A percentile compares a stretch with the other conserved stretches of the same genome.
phyloP scores from a whole-genome alignment of 345 rosid species.

The Diplotaxis tenuifolia region DNA sequence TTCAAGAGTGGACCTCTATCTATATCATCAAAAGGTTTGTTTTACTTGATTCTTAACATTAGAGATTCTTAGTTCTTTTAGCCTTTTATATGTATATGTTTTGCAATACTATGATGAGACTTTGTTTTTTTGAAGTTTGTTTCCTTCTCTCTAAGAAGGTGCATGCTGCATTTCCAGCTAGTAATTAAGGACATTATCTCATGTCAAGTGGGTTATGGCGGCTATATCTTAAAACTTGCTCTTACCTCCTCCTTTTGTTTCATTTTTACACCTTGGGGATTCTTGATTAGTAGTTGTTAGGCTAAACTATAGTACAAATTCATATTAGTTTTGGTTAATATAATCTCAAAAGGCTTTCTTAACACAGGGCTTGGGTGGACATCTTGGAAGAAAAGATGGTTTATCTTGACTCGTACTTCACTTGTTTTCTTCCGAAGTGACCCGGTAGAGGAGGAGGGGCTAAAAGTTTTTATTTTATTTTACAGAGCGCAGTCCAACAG shows the following conservation, averaged over 20 bases:
- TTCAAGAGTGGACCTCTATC: conserved; percentile 84
- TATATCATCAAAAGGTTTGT: conserved; percentile 70
- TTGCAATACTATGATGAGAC: no score
- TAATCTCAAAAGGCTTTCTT: neutral
- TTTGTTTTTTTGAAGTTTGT: no score
- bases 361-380: conserved; percentile 79
- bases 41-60: neutral
- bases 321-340: neutral
- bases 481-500: conserved; percentile 65
- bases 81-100: neutral
- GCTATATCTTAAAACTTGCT: neutral
- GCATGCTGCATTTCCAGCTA: neutral
- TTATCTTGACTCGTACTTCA: conserved; percentile 69
- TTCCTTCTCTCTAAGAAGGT: no score
- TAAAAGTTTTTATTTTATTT: conserved; percentile 14
- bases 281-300: neutral
- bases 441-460: conserved; percentile 45
- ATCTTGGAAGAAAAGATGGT: conserved; percentile 83
- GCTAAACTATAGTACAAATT: neutral
- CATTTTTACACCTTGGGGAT: neutral
- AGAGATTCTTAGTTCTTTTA: neutral
- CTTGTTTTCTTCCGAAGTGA: conserved; percentile 79
- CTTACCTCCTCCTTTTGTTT: neutral
- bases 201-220: neutral
- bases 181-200: neutral